Evolutionary conservation across 2,329 filamentous ascomycete genomes (phyloP).

Genomic region (Leptographium lundbergii): DNA sequence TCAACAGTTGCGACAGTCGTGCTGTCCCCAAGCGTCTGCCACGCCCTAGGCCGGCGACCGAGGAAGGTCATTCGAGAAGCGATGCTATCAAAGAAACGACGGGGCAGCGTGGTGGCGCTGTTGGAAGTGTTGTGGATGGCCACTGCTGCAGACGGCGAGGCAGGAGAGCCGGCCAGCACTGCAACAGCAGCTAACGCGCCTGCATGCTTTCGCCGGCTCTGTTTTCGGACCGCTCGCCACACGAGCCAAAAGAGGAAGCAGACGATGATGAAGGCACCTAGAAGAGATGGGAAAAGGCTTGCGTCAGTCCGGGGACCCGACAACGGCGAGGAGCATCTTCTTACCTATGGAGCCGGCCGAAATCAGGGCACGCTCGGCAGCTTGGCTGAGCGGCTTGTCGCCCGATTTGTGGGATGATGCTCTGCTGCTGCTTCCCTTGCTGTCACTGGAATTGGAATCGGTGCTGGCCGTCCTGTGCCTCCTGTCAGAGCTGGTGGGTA

Average conservation of each 20-base stretch:
- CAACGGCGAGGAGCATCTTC: neutral
- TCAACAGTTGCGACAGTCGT: neutral
- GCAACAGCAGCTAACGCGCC: neutral
- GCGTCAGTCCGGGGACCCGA: neutral
- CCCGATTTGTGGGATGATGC: neutral
- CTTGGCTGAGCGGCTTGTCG: conserved; percentile 9
- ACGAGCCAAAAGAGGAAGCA: conserved; percentile 32
- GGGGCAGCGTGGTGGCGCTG: conserved; percentile 5
- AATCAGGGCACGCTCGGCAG: conserved; percentile 19
- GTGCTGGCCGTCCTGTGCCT: conserved; percentile 4
- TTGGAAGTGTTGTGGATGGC: neutral
- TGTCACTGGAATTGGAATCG: neutral
- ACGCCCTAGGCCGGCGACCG: conserved; percentile 12
- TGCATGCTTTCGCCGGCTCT: conserved; percentile 14
- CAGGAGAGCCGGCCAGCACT: neutral
- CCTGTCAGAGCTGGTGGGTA: neutral
- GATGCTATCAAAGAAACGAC: conserved; percentile 9
- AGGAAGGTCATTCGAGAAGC: conserved; percentile 24
- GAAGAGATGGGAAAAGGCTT: neutral
- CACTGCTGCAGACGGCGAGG: neutral
- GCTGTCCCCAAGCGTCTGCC: conserved; percentile 19
- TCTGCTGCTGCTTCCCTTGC: conserved; percentile 1
- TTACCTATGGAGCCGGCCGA: conserved; percentile 23
- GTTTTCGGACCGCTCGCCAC: conserved; percentile 25
- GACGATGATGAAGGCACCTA: conserved; percentile 31